Conservation (phyloP, 768 basidiomycete species). For the Obba rivulosa region DNA sequence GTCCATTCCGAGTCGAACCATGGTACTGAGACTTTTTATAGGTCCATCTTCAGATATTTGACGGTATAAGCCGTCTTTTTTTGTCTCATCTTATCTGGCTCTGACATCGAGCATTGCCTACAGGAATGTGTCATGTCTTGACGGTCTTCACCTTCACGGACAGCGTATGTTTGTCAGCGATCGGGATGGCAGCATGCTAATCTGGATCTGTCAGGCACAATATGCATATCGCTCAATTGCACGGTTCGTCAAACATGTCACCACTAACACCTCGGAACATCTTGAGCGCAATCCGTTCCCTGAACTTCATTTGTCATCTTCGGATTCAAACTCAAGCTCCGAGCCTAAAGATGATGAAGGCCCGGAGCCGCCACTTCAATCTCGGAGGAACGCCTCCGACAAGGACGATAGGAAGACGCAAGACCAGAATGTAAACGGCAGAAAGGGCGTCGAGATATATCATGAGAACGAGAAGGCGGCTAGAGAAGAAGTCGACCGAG, state of each 20-base stretch:
- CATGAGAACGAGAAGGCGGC: conserved; percentile 24
- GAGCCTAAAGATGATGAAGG: conserved; percentile 14
- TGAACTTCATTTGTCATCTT: conserved; percentile 29
- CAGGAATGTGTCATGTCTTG: conserved; percentile 70
- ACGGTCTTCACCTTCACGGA: conserved; percentile 67
- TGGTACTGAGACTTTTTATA: conserved; percentile 15
- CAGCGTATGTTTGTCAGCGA: conserved; percentile 33
- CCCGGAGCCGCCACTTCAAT: neutral
- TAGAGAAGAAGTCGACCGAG: conserved; percentile 23
- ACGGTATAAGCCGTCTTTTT: conserved; percentile 39
- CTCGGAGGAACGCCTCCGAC: too few species aligned
- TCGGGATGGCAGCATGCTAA: neutral
- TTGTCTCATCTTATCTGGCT: conserved; percentile 1
- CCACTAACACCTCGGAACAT: conserved; percentile 30
- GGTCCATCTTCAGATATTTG: conserved; percentile 74
- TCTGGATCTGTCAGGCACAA: conserved; percentile 37
- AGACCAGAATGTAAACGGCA: too few species aligned
- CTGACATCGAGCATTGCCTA: neutral
- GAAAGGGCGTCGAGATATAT: conserved; percentile 24
- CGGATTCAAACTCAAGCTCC: conserved; percentile 15
- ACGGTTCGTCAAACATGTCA: conserved; percentile 52
- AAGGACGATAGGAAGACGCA: too few species aligned
- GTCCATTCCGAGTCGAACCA: conserved; percentile 43
- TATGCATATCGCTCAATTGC: conserved; percentile 57
- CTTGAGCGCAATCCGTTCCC: conserved; percentile 44